phyloP scores from a whole-genome alignment of 768 basidiomycete genomes.

The Boletus insuetus region DNA sequence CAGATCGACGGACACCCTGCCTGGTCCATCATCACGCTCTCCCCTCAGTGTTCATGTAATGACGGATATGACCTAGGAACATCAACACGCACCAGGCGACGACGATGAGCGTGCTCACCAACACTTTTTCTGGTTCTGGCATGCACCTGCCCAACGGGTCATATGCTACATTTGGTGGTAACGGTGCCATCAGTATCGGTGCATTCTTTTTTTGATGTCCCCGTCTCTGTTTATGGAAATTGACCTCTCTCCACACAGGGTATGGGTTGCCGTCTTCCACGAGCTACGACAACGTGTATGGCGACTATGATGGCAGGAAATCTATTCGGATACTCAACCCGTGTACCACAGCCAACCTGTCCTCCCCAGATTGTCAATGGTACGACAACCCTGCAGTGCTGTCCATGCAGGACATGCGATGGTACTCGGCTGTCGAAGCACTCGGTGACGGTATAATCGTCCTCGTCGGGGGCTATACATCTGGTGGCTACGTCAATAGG shows the following conservation, averaged over 20 bases:
- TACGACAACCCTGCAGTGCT: conserved; percentile 63
- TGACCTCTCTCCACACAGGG: conserved; percentile 31
- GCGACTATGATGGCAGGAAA: conserved; percentile 77
- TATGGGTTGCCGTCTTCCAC: conserved; percentile 30
- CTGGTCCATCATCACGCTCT: conserved; percentile 37
- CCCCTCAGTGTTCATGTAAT: accelerated
- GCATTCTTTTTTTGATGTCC: no score
- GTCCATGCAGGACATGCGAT: conserved; percentile 61
- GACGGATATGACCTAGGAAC: conserved; percentile 12
- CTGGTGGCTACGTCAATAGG: conserved; percentile 73
- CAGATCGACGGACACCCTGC: conserved; percentile 68
- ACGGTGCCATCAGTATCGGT: conserved; percentile 59
- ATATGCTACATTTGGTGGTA: conserved; percentile 72
- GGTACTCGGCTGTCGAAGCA: conserved; percentile 74
- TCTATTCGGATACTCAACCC: conserved; percentile 79
- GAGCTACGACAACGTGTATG: conserved; percentile 58
- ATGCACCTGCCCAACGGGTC: conserved; percentile 80
- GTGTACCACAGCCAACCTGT: conserved; percentile 49
- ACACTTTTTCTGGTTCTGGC: conserved; percentile 77
- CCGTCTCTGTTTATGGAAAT: conserved; percentile 19
- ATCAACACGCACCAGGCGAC: conserved; percentile 19
- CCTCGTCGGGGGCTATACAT: conserved; percentile 75
- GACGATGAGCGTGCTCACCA: conserved; percentile 47
- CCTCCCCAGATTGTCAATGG: conserved; percentile 56
- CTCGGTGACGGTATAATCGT: conserved; percentile 72